phyloP scores from a whole-genome alignment of 1,284 basidiomycete species.

The Phellopilus nigrolimitatus region DNA sequence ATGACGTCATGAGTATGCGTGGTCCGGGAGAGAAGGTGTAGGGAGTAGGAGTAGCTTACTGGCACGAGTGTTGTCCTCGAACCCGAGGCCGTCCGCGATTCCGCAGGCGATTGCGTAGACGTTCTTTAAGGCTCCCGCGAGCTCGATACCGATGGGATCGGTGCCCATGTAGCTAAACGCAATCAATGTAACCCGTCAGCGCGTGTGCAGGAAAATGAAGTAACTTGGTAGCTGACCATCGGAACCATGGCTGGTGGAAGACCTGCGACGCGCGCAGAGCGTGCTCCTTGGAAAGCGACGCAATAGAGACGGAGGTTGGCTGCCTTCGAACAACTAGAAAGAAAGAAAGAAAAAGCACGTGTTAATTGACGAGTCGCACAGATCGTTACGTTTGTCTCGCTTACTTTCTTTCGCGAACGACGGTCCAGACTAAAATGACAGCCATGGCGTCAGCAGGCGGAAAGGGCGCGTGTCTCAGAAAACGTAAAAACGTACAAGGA shows the following conservation, averaged over 20 bases:
- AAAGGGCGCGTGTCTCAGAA: too few relatives aligned
- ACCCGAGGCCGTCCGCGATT: constrained; percentile 84
- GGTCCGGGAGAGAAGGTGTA: not conserved
- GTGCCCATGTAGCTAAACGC: constrained; percentile 72
- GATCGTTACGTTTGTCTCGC: too few relatives aligned
- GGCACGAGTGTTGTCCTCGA: constrained; percentile 85
- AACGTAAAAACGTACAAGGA: too few relatives aligned
- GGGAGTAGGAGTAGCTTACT: constrained; percentile 42
- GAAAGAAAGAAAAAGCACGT: too few relatives aligned
- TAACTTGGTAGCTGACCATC: too few relatives aligned
- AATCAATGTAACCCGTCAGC: too few relatives aligned
- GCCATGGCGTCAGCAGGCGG: too few relatives aligned
- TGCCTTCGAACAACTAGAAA: constrained; percentile 74
- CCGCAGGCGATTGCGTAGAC: constrained; percentile 90
- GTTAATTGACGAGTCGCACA: too few relatives aligned
- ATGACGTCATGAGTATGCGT: too few relatives aligned
- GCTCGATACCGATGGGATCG: constrained; percentile 83
- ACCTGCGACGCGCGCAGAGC: constrained; percentile 64
- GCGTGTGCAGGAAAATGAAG: too few relatives aligned
- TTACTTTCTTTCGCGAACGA: constrained; percentile 86
- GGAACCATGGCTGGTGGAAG: constrained; percentile 85
- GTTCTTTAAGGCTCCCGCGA: constrained; percentile 88
- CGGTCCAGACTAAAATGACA: too few relatives aligned
- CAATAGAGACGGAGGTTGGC: constrained; percentile 80
- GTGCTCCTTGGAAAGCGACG: constrained; percentile 67